Evolutionary conservation across 75 land plant species (phyloP), one percentile per base, ranked within the genome.

Genomic region (Pseudotsuga menziesii): DNA sequence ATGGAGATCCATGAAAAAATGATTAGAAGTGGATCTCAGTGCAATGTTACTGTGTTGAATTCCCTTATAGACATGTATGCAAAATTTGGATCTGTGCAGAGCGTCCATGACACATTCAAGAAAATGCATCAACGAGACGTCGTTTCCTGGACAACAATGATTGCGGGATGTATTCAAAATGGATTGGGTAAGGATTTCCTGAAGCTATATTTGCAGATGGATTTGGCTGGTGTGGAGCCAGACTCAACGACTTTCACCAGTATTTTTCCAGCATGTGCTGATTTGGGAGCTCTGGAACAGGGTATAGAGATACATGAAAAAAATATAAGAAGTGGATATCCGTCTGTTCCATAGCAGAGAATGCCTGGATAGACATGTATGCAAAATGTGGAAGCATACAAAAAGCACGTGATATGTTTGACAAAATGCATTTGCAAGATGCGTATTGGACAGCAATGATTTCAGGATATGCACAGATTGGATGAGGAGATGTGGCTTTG

Each of bases 51-150:
- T 69, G 57, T 80, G 22, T 57, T 19, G 55, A 80, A 63, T 20
- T 80, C 59, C 15, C 58, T 84, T 16, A 69, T 84, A 4, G 57
- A 75, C 22, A 74, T 74, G 64, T 84, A 84, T 61, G 57, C 80
- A 20, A 17, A 23, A 22, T 78, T 77, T 48, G 71, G 77, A 7
- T 16, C 9, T 23, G 19, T 81, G 12, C 16, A 2, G 4, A 66
- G 69, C 22, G 78, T 80, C 8, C 69, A 66, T 6, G 19, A 57
- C 0, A 9, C 78, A 72, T 81, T 84, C 57, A 74, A 69, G 27
- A 80, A 72, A 74, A 76, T 81, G 48, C 56, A 11, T 56, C 56
- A 82, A 32, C 78, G 78, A 29, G 88, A 86, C 58, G 76, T 83
- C 12, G 11, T 48, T 48, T 48, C 11, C 11, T 48, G 54, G 54